phyloP scores from a whole-genome alignment of 108 stramenopile species.

The Cyclotella baltica region DNA sequence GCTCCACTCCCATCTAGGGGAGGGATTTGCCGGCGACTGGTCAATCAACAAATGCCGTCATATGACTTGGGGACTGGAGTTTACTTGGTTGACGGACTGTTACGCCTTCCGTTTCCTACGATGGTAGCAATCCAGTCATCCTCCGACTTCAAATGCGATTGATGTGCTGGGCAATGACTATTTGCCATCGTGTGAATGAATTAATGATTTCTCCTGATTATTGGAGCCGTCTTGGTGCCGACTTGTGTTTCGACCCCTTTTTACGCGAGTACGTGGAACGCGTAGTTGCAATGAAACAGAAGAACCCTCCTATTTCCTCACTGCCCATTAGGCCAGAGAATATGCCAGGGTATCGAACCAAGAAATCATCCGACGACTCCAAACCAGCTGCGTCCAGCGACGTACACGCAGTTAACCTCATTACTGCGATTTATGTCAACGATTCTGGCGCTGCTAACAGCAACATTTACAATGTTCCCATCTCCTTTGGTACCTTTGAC shows the following conservation, averaged over 20 bases:
- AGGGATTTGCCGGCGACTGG: slow-evolving; percentile 18
- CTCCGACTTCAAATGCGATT: slow-evolving; percentile 15
- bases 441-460: no score
- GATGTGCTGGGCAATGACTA: slow-evolving; percentile 15
- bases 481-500: no score
- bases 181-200: not conserved
- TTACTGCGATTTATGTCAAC: no score
- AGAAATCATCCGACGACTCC: not conserved
- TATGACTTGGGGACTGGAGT: not conserved
- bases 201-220: not conserved
- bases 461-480: no score
- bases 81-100: slow-evolving; percentile 8
- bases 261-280: not conserved
- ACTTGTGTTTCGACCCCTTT: slow-evolving; percentile 17
- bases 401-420: no score
- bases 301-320: not conserved
- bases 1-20: slow-evolving; percentile 22
- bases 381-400: no score
- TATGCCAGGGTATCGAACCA: not conserved
- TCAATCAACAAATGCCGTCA: slow-evolving; percentile 9
- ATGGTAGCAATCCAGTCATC: not conserved
- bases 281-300: not conserved
- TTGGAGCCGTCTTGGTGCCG: slow-evolving; percentile 4
- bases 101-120: slow-evolving; percentile 14
- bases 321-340: slow-evolving; percentile 1